Evolutionary conservation across 352 stramenopile genomes (phyloP), one percentile per base, ranked within the genome.

Genomic region (Phytophthora idaei): DNA sequence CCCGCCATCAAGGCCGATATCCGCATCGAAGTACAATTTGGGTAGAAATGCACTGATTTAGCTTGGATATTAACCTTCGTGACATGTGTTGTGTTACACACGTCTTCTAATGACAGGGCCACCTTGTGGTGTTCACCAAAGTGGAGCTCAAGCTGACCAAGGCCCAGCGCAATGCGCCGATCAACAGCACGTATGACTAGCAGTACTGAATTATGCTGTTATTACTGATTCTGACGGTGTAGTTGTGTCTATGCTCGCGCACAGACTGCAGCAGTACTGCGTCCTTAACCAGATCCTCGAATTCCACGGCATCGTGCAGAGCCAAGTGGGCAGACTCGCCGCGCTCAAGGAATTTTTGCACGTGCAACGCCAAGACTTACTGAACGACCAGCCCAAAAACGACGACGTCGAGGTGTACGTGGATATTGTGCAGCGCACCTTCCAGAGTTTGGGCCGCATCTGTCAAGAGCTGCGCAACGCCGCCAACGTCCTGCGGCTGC

Each of bases 201-300:
- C 34, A 9, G 39, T 12, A 27, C 0, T 71, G 11, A 28, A 67
- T 32, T 27, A 12, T 44, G 25, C 14, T 53, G 21, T 2, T 42
- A 15, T n/a, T 37, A 49, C 42, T 45, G 34, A 34, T 66, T 65
- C 39, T 62, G 53, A 55, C n/a, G 31, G 17, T 57, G 47, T 21
- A 51, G 29, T 50, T 32, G 31, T 49, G 8, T 49, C 31, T 27
- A 17, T 42, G n/a, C 5, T 3, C 44, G 21, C 8, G 32, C 34
- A 4, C 60, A 94, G 86, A 25, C 66, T 94, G 56, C 80, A 92
- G 61, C 82, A 94, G 41, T 94, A 92, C 62, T 92, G 83, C 64
- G 83, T 94, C 57, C 66, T 94, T 37, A 89, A 92, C 69, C 86
- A 94, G 71, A 92, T 94, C 61, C 78, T 94, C 49, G 86, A 94